Evolutionary conservation across 257 asterid genomes (phyloP).

Genomic region (Rhazya stricta): DNA sequence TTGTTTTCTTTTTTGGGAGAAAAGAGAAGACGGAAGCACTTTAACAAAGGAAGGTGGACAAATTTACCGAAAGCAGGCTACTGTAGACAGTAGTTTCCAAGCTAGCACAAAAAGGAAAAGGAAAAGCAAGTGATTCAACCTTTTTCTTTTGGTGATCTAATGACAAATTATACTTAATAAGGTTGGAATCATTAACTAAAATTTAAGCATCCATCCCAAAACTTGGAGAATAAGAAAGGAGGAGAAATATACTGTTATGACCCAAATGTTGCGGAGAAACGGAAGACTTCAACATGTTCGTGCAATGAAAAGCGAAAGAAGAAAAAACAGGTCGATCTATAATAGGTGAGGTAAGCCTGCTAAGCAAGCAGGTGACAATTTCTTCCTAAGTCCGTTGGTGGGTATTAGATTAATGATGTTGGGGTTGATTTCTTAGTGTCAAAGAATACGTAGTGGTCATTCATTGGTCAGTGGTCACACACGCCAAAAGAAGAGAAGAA

Average conservation of each 20-base stretch:
- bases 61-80: slow-evolving; percentile 2
- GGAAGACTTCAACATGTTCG: no score
- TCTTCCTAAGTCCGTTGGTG: background rate
- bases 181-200: background rate
- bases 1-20: background rate
- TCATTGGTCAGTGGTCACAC: background rate
- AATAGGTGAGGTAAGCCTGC: no score
- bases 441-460: background rate
- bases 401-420: background rate
- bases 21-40: background rate
- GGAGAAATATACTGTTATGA: no score
- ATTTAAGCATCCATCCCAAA: no score
- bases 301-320: no score
- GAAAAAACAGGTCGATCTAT: no score
- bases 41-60: background rate
- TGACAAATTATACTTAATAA: no score
- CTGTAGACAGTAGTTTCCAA: background rate
- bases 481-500: background rate
- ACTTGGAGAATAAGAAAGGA: no score
- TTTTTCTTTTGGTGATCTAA: background rate
- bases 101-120: background rate
- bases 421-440: slow-evolving; percentile 3
- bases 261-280: no score
- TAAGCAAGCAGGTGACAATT: no score
- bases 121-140: background rate